Evolutionary conservation across 202 grass and related monocot species (phyloP), one percentile per base, ranked within the genome.

Genomic region (Schoenoplectus tabernaemontani): DNA sequence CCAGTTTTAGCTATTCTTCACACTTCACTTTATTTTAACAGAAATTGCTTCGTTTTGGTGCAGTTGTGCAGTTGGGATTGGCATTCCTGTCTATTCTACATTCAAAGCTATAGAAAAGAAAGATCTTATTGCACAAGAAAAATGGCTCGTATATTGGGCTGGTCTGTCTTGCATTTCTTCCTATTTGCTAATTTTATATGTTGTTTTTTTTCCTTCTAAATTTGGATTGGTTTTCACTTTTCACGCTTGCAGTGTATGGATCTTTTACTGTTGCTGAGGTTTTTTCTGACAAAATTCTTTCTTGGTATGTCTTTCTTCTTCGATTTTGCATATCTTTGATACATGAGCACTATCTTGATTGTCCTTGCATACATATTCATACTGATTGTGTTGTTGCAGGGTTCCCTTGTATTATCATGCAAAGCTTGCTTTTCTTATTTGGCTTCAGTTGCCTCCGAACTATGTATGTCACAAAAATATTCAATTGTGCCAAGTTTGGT

Each of bases 81-180:
- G 86, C 66, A 60, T 98, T 26, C 95, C 91, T 81, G 81, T 98
- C 2, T 98, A 98, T 82, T 95, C 86, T 28, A 98, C 95, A 75
- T 95, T 92, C 76, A 98, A 85, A 87, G 95, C 95, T 76, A 95
- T 98, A 67, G 91, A 98, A 76, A 95, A 99, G 82, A 92, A 99
- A 82, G 88, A 92, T 84, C 76, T 85, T 77, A 87, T 81, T 78
- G 89, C 90, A 44, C 89, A 89, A 89, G 91, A 99, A 48, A 86
- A 83, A 39, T 84, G 91, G 79, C 91, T 99, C 37, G 71, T 92
- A 53, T 99, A 96, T 92, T 95, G 96, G 96, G 84, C 90, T 90
- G 89, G 91, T 99, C 47, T 39, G 85, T 86, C 51, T 54, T 81
- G 20, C 46, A 50, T 75, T 50, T 28, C 17, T 13, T 28, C 54